phyloP scores from a whole-genome alignment of 306 rosid genomes.

The Cucumis melo region DNA sequence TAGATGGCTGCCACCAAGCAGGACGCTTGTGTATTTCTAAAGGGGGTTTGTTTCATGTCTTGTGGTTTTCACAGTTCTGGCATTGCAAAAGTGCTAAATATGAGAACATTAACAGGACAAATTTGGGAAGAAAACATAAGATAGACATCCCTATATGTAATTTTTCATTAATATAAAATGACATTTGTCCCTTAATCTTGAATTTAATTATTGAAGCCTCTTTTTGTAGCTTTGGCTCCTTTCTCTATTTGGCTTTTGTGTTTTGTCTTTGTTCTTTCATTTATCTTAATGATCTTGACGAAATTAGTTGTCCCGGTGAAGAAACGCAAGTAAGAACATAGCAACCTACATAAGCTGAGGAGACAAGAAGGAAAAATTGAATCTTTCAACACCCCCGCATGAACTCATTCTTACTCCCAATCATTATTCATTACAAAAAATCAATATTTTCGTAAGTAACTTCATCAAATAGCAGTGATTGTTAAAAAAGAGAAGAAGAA shows the following conservation, averaged over 20 bases:
- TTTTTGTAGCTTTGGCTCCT: not conserved
- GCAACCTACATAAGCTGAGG: not conserved
- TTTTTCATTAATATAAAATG: not conserved
- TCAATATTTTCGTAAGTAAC: not conserved
- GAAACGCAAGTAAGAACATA: not conserved
- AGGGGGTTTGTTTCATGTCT: too few relatives aligned
- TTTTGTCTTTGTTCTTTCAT: not conserved
- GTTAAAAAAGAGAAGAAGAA: not conserved
- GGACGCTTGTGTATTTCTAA: not conserved
- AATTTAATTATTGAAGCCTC: not conserved
- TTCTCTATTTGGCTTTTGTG: not conserved
- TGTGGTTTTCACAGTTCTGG: too few relatives aligned
- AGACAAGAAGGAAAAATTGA: not conserved
- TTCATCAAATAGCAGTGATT: not conserved
- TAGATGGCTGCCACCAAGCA: conserved; percentile 3
- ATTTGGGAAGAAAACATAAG: too few relatives aligned
- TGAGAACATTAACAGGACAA: too few relatives aligned
- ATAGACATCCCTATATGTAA: too few relatives aligned
- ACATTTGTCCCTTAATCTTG: not conserved
- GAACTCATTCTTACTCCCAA: not conserved
- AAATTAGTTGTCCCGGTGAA: not conserved
- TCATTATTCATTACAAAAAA: not conserved
- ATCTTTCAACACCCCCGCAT: not conserved
- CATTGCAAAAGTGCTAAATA: too few relatives aligned
- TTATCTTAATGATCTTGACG: not conserved